These are phyloP conservation scores for Globisporangium orthogonon DNA, from an alignment of 352 stramenopile genomes.

Conservation along the genomic window DNA sequence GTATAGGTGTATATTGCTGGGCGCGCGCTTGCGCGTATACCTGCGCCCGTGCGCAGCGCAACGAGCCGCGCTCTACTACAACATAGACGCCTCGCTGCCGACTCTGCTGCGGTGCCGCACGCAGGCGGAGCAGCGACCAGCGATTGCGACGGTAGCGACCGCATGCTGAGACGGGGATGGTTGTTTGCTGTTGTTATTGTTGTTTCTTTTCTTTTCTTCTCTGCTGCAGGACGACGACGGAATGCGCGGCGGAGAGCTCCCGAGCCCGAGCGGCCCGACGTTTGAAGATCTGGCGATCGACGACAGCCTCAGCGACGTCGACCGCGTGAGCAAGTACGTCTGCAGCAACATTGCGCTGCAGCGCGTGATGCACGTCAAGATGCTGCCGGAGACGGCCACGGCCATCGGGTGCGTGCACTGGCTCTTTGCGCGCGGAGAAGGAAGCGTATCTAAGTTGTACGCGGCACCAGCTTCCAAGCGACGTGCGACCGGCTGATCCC, in stretches of 20 bases:
- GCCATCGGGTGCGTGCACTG: conserved; percentile 44
- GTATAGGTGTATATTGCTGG: not conserved
- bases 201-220: not conserved
- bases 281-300: conserved; percentile 99
- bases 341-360: conserved; percentile 95
- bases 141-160: no score
- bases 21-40: not conserved
- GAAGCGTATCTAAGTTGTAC: not conserved
- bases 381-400: conserved; percentile 87
- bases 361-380: conserved; percentile 96
- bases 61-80: no score
- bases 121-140: no score
- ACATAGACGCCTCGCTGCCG: no score
- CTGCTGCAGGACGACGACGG: conserved; percentile 16
- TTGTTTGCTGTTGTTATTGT: no score
- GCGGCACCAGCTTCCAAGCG: conserved; percentile 47
- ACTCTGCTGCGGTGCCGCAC: not conserved
- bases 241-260: conserved; percentile 13
- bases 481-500: conserved; percentile 87
- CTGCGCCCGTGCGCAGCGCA: no score
- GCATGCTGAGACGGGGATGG: not conserved
- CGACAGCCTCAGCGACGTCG: conserved; percentile 93
- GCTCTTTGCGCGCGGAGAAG: not conserved
- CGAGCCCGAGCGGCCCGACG: conserved; percentile 62
- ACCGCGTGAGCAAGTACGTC: conserved; percentile 94